These are phyloP conservation scores for Linaria vulgaris DNA, from an alignment of 257 asterid species.

Conservation along the genomic window DNA sequence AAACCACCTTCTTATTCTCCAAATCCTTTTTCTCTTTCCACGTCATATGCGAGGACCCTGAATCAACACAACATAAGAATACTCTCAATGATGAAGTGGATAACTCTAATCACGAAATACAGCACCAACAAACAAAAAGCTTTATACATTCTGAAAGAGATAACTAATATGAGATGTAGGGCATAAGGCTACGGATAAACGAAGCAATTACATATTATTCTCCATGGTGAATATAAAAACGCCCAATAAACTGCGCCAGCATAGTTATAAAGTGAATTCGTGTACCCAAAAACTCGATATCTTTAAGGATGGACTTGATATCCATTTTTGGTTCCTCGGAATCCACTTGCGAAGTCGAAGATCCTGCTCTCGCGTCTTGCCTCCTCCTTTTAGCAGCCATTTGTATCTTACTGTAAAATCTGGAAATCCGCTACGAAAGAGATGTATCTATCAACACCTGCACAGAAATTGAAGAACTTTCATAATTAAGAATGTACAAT, in stretches of 20 bases:
- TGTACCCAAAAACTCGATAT: constrained; percentile 57
- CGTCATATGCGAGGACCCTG: constrained; percentile 66
- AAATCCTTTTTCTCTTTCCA: constrained; percentile 72
- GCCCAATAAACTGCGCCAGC: neutral
- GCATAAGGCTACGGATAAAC: too few relatives aligned
- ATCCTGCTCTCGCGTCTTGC: constrained; percentile 27
- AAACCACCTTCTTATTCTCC: constrained; percentile 65
- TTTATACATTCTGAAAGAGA: neutral
- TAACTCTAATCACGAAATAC: neutral
- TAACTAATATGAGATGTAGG: neutral
- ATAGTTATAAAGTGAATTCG: neutral
- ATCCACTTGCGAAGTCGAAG: constrained; percentile 34
- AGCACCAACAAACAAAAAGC: neutral
- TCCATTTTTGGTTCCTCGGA: constrained; percentile 38
- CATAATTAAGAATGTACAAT: too few relatives aligned
- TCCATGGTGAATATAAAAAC: neutral
- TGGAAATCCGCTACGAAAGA: too few relatives aligned
- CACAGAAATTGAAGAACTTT: too few relatives aligned
- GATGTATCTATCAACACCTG: too few relatives aligned
- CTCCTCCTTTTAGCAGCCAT: constrained; percentile 33
- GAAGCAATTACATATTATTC: too few relatives aligned
- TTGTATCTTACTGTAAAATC: neutral
- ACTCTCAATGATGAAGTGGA: neutral
- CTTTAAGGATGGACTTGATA: constrained; percentile 59
- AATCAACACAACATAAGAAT: constrained; percentile 1